These are phyloP conservation scores for Kluyveromyces wickerhamii DNA, from an alignment of 805 yeast species.

Conservation along the genomic window DNA sequence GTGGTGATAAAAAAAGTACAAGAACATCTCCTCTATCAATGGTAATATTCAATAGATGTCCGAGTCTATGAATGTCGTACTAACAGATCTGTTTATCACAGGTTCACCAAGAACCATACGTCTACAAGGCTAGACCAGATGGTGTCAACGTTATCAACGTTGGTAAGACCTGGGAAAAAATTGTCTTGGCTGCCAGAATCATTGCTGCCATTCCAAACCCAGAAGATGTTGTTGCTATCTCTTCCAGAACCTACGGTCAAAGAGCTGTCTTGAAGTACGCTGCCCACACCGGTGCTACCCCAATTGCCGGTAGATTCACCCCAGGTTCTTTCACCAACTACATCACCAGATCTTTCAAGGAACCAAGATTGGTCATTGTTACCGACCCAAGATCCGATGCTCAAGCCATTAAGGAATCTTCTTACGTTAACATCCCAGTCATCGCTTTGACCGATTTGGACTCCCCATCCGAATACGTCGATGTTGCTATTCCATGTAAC, in stretches of 20 bases:
- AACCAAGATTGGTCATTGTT: slow-evolving; percentile 98
- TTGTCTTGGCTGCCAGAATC: slow-evolving; percentile 98
- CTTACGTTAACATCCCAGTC: slow-evolving; percentile 99
- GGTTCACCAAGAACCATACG: slow-evolving; percentile 96
- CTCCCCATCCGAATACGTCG: slow-evolving; percentile 98
- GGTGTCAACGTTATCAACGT: slow-evolving; percentile 98
- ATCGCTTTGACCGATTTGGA: slow-evolving; percentile 98
- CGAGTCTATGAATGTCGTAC: background rate
- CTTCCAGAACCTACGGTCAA: slow-evolving; percentile 99
- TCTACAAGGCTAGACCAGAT: slow-evolving; percentile 97
- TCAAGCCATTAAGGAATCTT: slow-evolving; percentile 99
- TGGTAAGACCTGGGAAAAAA: slow-evolving; percentile 99
- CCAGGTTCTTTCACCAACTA: slow-evolving; percentile 99
- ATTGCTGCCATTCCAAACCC: slow-evolving; percentile 99
- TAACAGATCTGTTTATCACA: slow-evolving; percentile 21
- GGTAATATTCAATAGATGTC: slow-evolving; percentile 2
- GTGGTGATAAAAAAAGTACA: slow-evolving; percentile 4
- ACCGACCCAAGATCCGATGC: slow-evolving; percentile 99
- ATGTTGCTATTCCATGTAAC: slow-evolving; percentile 99
- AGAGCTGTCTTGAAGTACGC: slow-evolving; percentile 99
- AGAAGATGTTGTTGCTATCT: slow-evolving; percentile 96
- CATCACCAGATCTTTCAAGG: slow-evolving; percentile 99
- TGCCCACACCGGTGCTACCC: slow-evolving; percentile 99
- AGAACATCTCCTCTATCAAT: slow-evolving; percentile 7
- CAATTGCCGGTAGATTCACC: slow-evolving; percentile 99